Conservation (phyloP, 306 rosid genomes). For the Castanea sativa region DNA sequence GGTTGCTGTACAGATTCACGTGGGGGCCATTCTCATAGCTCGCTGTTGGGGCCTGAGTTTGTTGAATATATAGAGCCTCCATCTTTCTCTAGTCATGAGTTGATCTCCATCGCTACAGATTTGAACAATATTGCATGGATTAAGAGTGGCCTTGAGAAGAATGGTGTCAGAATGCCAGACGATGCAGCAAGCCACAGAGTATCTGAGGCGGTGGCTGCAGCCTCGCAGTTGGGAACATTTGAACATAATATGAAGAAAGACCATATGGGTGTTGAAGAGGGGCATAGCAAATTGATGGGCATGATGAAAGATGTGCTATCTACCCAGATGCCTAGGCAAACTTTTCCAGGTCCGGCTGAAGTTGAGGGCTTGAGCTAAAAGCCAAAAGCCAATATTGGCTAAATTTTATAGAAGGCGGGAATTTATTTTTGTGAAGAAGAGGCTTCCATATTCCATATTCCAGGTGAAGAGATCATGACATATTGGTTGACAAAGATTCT, state of each 20-base stretch:
- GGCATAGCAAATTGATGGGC: conserved; percentile 44
- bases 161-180: conserved; percentile 23
- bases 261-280: conserved; percentile 37
- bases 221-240: conserved; percentile 22
- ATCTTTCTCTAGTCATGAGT: conserved; percentile 53
- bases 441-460: neutral
- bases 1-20: conserved; percentile 47
- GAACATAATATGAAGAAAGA: conserved; percentile 26
- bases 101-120: conserved; percentile 62
- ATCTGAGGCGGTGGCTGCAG: conserved; percentile 25
- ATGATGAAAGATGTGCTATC: conserved; percentile 47
- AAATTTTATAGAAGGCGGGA: neutral
- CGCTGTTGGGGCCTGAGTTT: conserved; percentile 74
- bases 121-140: conserved; percentile 74
- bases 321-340: conserved; percentile 47
- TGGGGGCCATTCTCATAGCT: conserved; percentile 25
- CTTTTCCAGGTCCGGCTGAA: conserved; percentile 51
- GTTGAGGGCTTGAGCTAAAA: conserved; percentile 48
- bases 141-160: conserved; percentile 63
- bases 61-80: conserved; percentile 56
- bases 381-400: conserved; percentile 2
- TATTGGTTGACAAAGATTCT: conserved; percentile 4
- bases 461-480: conserved; percentile 1
- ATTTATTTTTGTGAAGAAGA: neutral
- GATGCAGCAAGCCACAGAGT: conserved; percentile 26